Evolutionary conservation across 2,329 filamentous ascomycete species (phyloP).

Genomic region (Fusarium sp.): DNA sequence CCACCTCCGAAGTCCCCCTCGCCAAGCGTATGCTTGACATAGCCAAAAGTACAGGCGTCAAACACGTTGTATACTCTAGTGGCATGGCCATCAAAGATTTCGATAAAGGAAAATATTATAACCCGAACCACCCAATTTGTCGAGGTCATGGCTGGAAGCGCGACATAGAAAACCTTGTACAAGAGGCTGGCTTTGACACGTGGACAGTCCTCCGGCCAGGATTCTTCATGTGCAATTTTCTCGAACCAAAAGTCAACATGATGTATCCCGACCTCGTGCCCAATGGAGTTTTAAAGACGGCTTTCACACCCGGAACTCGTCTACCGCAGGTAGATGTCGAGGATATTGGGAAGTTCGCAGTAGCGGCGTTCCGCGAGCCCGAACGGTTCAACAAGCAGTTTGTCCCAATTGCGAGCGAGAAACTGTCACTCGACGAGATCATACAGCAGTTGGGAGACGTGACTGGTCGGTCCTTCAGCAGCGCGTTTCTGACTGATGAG

Average conservation of each 20-base stretch:
- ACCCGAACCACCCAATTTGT: not conserved
- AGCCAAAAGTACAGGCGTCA: not conserved
- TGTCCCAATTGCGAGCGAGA: conserved; percentile 6
- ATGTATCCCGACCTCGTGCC: conserved; percentile 1
- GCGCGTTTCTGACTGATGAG: not conserved
- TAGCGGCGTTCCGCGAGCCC: conserved; percentile 1
- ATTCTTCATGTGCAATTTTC: conserved; percentile 18
- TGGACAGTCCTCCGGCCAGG: conserved; percentile 14
- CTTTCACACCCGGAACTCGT: not conserved
- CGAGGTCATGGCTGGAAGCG: not conserved
- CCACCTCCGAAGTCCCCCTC: not conserved
- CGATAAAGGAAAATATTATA: not conserved
- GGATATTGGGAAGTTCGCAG: conserved; percentile 9
- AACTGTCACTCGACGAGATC: not conserved
- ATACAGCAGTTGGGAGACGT: not conserved
- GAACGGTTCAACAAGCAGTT: not conserved
- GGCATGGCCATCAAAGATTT: conserved; percentile 16
- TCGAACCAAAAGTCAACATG: conserved; percentile 7
- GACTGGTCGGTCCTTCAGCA: not conserved
- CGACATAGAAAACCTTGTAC: not conserved
- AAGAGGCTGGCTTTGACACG: not conserved
- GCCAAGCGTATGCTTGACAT: not conserved
- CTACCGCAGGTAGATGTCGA: conserved; percentile 11
- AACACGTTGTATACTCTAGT: conserved; percentile 12
- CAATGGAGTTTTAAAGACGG: not conserved